A percentile compares a stretch with the other conserved stretches of the same genome.
These are phyloP conservation scores for Fraxinus baroniana DNA, from an alignment of 305 asterid genomes.

Conservation along the genomic window DNA sequence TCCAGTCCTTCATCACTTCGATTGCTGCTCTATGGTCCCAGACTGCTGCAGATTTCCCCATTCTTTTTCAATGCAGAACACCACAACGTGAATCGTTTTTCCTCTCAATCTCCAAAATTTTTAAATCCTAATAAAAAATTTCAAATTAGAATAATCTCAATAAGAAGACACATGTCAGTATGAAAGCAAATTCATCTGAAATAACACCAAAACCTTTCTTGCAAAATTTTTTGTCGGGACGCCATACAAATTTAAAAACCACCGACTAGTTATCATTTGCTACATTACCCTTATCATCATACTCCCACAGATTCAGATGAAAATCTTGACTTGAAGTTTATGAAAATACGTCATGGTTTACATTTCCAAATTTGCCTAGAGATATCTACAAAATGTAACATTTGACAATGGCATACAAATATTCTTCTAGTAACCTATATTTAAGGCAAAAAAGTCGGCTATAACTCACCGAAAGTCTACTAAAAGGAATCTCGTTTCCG, in stretches of 20 bases:
- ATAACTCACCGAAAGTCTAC: conserved; percentile 22
- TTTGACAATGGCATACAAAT: conserved; percentile 33
- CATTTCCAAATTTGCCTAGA: conserved; percentile 30
- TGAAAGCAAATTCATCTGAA: conserved; percentile 31
- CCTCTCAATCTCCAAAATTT: conserved; percentile 24
- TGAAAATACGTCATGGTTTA: conserved; percentile 18
- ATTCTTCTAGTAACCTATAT: conserved; percentile 38
- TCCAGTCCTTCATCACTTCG: conserved; percentile 77
- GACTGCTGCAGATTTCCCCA: conserved; percentile 85
- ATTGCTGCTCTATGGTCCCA: conserved; percentile 73
- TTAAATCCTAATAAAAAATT: conserved; percentile 22
- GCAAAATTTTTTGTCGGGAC: conserved; percentile 27
- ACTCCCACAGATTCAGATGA: conserved; percentile 48
- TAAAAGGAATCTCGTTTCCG: conserved; percentile 3
- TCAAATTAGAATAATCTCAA: conserved; percentile 10
- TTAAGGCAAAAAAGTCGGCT: conserved; percentile 20
- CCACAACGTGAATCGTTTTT: background rate
- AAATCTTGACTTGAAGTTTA: conserved; percentile 24
- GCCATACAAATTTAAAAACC: conserved; percentile 32
- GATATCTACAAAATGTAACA: conserved; percentile 29
- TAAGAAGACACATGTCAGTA: conserved; percentile 25
- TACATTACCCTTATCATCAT: conserved; percentile 27
- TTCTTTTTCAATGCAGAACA: conserved; percentile 28
- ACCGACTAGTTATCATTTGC: conserved; percentile 29
- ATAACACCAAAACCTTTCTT: conserved; percentile 31